Evolutionary conservation across 1,284 basidiomycete genomes (phyloP).

Genomic region (Sparassis latifolia): DNA sequence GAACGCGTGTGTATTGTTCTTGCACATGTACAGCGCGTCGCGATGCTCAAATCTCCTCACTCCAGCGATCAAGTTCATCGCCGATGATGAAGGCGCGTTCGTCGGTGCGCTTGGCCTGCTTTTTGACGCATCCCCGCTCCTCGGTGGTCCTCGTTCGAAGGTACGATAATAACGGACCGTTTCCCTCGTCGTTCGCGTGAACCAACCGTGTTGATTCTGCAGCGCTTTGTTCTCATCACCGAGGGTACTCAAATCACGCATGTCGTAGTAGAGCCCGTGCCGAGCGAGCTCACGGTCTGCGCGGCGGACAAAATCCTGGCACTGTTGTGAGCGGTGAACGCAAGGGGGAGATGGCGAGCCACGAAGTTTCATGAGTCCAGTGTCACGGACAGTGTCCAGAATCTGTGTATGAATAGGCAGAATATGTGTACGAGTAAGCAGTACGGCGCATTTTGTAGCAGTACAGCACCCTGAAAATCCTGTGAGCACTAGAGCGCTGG

Average conservation of each 20-base stretch:
- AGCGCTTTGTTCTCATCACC: slow-evolving; percentile 55
- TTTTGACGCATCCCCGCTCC: slow-evolving; percentile 54
- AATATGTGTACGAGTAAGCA: no score
- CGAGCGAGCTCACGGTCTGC: slow-evolving; percentile 50
- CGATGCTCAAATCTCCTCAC: not conserved
- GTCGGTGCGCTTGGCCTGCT: slow-evolving; percentile 52
- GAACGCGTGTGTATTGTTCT: slow-evolving; percentile 37
- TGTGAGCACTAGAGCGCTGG: no score
- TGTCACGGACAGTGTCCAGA: no score
- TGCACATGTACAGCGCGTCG: not conserved
- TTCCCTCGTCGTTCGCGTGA: not conserved
- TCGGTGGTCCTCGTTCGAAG: slow-evolving; percentile 65
- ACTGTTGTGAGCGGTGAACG: slow-evolving; percentile 29
- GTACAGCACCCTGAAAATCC: no score
- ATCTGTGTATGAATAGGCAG: no score
- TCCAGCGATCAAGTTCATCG: slow-evolving; percentile 41
- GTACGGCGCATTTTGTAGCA: no score
- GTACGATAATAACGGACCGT: slow-evolving; percentile 28
- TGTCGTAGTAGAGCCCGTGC: slow-evolving; percentile 53
- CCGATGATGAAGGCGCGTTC: slow-evolving; percentile 62
- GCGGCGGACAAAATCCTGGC: slow-evolving; percentile 52
- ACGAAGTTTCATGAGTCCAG: no score
- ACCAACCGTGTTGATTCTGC: not conserved
- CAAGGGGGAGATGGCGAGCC: no score
- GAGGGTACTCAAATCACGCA: slow-evolving; percentile 49